Evolutionary conservation across 2,329 filamentous ascomycete species (phyloP), one percentile per base, ranked within the genome.

Genomic region (Ophiostoma triangulosporum): DNA sequence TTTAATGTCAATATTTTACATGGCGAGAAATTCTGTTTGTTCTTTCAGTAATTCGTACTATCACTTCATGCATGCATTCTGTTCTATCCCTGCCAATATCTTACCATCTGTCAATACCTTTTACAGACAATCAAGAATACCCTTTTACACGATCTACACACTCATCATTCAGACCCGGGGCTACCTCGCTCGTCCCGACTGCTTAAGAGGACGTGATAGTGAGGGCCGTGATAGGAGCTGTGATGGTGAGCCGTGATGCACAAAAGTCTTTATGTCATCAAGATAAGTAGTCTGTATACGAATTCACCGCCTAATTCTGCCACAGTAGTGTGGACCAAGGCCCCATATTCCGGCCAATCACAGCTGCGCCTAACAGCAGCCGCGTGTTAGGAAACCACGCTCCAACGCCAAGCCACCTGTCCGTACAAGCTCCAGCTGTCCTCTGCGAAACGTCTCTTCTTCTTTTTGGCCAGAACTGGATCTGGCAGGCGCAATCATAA

Each of bases 401-500:
- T 46, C 6, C 43, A n/a, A 46, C 43, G 43, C 43, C 43, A 46
- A 46, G 33, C 43, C 45, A 53, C 38, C 38, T 43, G 38, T 43
- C 38, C 38, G 38, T 43, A 43, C 20, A 57, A 57, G 56, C 56
- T 57, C 56, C 56, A 57, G 53, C 56, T 57, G 56, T 57, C 56
- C 56, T 57, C 56, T 57, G 43, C 48, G 54, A 53, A 52, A 31
- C 9, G 31, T n/a, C 45, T 46, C 43, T 46, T 46, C 40, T 48
- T 48, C 29, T 33, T 33, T 48, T 48, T 48, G 20, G 32, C 33
- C 40, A 50, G 50, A 26, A 24, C 38, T 35, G 50, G 45, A 51
- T 53, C 31, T 55, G 46, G 27, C 51, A 48, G 45, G 48, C 38
- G 26, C 51, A 50, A 50, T 48, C 50, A 36, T 40, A 45, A 48